Conservation (phyloP, 352 stramenopile species). For the Lagenidium giganteum region DNA sequence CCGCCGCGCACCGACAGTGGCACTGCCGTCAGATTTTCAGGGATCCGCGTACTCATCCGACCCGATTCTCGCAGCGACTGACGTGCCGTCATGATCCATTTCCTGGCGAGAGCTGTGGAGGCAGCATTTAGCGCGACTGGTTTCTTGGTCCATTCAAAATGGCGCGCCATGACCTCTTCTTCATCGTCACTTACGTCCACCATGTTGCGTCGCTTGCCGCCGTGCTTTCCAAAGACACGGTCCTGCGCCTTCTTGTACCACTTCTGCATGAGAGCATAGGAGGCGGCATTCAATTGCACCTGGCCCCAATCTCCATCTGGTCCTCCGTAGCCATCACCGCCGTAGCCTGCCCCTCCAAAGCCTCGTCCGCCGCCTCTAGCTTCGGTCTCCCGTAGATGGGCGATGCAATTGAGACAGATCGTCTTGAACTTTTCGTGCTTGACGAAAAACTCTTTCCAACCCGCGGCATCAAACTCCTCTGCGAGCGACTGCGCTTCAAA, state of each 20-base stretch:
- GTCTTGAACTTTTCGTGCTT: constrained; percentile 94
- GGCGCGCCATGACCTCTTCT: constrained; percentile 60
- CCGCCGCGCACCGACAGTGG: constrained; percentile 41
- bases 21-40: constrained; percentile 51
- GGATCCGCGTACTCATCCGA: constrained; percentile 25
- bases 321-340: constrained; percentile 17
- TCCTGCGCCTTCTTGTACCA: constrained; percentile 91
- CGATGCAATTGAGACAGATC: constrained; percentile 91
- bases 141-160: constrained; percentile 77
- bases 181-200: constrained; percentile 87
- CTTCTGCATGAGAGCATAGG: constrained; percentile 85
- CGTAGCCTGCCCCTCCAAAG: constrained; percentile 11
- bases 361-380: constrained; percentile 19
- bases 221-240: constrained; percentile 78
- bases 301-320: constrained; percentile 36
- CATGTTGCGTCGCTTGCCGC: constrained; percentile 39
- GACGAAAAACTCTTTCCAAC: constrained; percentile 95
- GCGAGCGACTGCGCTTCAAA: constrained; percentile 86
- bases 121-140: constrained; percentile 63
- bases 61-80: constrained; percentile 52
- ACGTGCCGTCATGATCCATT: constrained; percentile 71
- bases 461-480: constrained; percentile 90
- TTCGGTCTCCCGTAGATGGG: constrained; percentile 55
- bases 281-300: constrained; percentile 79
- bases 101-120: constrained; percentile 76